Conservation (phyloP, 2,329 filamentous ascomycete species). For the Colletotrichum magnum region DNA sequence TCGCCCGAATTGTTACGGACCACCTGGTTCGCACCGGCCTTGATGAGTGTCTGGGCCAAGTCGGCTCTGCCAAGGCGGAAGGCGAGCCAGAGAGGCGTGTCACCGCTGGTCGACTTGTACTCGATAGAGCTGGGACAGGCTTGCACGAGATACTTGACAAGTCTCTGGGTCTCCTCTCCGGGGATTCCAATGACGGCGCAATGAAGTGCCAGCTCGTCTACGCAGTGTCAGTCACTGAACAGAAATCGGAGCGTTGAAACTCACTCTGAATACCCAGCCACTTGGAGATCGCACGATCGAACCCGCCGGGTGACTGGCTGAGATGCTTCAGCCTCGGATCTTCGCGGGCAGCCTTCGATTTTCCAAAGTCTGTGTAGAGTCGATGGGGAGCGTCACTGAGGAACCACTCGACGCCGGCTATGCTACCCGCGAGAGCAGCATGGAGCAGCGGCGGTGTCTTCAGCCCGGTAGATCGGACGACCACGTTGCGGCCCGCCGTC, state of each 20-base stretch:
- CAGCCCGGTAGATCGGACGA: slow-evolving; percentile 55
- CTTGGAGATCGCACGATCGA: slow-evolving; percentile 72
- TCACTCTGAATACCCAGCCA: slow-evolving; percentile 75
- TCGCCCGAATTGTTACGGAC: slow-evolving; percentile 71
- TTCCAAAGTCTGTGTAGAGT: slow-evolving; percentile 77
- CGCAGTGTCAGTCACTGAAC: slow-evolving; percentile 42
- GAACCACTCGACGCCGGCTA: slow-evolving; percentile 84
- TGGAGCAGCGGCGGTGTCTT: slow-evolving; percentile 72
- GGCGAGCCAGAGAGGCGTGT: slow-evolving; percentile 79
- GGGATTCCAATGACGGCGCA: slow-evolving; percentile 68
- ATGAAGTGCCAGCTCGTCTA: slow-evolving; percentile 76
- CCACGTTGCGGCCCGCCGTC: slow-evolving; percentile 67
- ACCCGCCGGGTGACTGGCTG: slow-evolving; percentile 70
- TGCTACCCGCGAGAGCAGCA: slow-evolving; percentile 68
- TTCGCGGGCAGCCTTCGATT: slow-evolving; percentile 69
- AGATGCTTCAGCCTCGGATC: slow-evolving; percentile 76
- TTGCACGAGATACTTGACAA: slow-evolving; percentile 77
- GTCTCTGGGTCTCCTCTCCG: slow-evolving; percentile 58
- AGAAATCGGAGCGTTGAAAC: slow-evolving; percentile 45
- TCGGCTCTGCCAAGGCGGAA: slow-evolving; percentile 68
- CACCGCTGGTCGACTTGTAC: slow-evolving; percentile 68
- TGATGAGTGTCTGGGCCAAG: slow-evolving; percentile 73
- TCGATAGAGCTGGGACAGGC: slow-evolving; percentile 74
- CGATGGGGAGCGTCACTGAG: slow-evolving; percentile 78
- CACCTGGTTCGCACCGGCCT: slow-evolving; percentile 78